Percentiles rank a stretch among this genome's conserved stretches.
phyloP scores from a whole-genome alignment of 768 basidiomycete species.

The Sarcomyxa edulis region DNA sequence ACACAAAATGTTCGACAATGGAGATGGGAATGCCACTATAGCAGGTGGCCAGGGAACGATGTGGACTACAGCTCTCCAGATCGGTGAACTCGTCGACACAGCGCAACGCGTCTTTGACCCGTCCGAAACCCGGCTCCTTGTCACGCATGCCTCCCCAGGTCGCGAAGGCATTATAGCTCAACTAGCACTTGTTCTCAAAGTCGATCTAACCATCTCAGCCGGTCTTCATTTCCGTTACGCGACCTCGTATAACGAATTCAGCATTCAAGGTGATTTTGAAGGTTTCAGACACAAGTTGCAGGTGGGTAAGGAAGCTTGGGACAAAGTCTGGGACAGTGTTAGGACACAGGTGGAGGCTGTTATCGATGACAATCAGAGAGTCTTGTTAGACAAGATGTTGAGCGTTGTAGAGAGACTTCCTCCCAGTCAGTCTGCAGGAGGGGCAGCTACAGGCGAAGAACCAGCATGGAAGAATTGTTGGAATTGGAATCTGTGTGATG shows the following conservation, averaged over 20 bases:
- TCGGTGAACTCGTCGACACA: slow-evolving; percentile 97
- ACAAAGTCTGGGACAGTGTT: slow-evolving; percentile 93
- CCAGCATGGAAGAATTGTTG: slow-evolving; percentile 98
- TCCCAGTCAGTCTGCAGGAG: slow-evolving; percentile 36
- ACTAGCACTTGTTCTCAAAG: slow-evolving; percentile 85
- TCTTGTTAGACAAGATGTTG: slow-evolving; percentile 85
- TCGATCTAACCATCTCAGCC: slow-evolving; percentile 90
- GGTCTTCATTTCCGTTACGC: slow-evolving; percentile 98
- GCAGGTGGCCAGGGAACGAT: slow-evolving; percentile 97
- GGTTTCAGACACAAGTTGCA: slow-evolving; percentile 78
- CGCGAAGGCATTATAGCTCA: slow-evolving; percentile 91
- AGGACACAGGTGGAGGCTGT: slow-evolving; percentile 87
- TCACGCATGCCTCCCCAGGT: slow-evolving; percentile 90
- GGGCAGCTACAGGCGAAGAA: slow-evolving; percentile 67
- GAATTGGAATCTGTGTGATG: slow-evolving; percentile 99
- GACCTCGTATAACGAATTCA: slow-evolving; percentile 94
- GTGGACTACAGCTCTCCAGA: slow-evolving; percentile 97
- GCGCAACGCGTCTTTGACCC: slow-evolving; percentile 91
- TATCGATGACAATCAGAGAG: slow-evolving; percentile 86
- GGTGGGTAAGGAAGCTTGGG: slow-evolving; percentile 76
- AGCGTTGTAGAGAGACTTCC: slow-evolving; percentile 82
- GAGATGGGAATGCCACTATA: slow-evolving; percentile 93
- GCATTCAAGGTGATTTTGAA: slow-evolving; percentile 85
- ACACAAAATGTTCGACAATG: slow-evolving; percentile 94
- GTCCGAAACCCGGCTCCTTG: slow-evolving; percentile 88